These are phyloP conservation scores for Dendrobium huoshanense DNA, from an alignment of 106 monocot genomes.

Conservation along the genomic window DNA sequence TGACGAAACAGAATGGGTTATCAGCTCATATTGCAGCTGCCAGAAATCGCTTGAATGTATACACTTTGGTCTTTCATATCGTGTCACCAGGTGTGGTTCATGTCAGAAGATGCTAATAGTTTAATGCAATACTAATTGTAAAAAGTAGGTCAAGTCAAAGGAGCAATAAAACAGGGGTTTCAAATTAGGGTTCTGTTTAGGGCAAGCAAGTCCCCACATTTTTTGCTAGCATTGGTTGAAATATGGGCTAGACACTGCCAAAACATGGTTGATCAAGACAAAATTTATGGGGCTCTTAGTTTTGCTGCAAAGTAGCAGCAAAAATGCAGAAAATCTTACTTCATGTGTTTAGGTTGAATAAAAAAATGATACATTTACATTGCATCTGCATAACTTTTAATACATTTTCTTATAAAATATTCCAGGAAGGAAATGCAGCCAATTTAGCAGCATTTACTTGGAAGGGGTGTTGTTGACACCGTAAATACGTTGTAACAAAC, in stretches of 20 bases:
- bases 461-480: no score
- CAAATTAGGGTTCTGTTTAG: not conserved
- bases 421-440: not conserved
- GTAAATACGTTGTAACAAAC: no score
- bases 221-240: not conserved
- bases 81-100: not conserved
- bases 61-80: not conserved
- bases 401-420: not conserved
- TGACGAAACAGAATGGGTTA: not conserved
- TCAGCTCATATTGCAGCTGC: not conserved
- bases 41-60: not conserved
- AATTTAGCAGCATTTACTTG: no score
- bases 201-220: not conserved
- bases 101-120: constrained; percentile 1
- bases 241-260: not conserved
- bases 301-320: not conserved
- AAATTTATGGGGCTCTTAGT: not conserved
- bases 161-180: not conserved
- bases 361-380: not conserved
- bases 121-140: not conserved
- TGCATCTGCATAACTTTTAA: not conserved
- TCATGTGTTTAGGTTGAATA: no score
- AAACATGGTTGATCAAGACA: not conserved
- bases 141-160: not conserved
- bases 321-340: not conserved